Conservation (phyloP, 2,329 filamentous ascomycete species). For the Ophiostoma ulmi region DNA sequence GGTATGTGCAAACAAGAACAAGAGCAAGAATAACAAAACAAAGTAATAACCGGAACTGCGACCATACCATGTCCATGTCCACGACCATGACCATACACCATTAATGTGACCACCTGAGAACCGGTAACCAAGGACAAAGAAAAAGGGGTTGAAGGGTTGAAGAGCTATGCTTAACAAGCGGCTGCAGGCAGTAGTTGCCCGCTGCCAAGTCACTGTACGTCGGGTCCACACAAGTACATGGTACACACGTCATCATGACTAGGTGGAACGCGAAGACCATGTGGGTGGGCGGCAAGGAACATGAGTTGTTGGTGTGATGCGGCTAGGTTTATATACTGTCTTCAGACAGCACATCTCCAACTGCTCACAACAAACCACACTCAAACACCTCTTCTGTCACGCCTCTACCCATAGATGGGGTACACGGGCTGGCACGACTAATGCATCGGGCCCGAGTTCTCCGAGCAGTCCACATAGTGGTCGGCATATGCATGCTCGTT, state of each 20-base stretch:
- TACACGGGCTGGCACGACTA: slow-evolving; percentile 2
- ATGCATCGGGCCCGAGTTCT: background rate
- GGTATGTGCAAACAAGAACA: slow-evolving; percentile 17
- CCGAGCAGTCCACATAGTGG: slow-evolving; percentile 1
- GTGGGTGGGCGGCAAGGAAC: background rate
- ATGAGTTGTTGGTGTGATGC: background rate
- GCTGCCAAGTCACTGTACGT: background rate
- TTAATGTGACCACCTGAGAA: background rate
- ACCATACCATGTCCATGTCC: slow-evolving; percentile 8
- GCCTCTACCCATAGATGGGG: background rate
- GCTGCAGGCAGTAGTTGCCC: background rate
- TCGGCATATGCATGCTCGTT: background rate
- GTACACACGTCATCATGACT: background rate
- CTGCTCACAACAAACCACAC: background rate
- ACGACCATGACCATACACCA: slow-evolving; percentile 4
- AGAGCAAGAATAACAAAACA: slow-evolving; percentile 16
- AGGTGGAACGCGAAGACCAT: background rate
- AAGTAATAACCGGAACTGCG: background rate
- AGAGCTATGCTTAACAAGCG: background rate
- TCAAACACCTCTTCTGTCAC: background rate
- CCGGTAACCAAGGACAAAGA: slow-evolving; percentile 11
- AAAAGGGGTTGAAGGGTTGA: background rate
- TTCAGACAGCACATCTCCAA: background rate
- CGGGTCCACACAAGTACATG: background rate
- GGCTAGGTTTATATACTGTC: background rate